Evolutionary conservation across 2,329 filamentous ascomycete genomes (phyloP), one percentile per base, ranked within the genome.

Genomic region (Lecanicillium sp.): DNA sequence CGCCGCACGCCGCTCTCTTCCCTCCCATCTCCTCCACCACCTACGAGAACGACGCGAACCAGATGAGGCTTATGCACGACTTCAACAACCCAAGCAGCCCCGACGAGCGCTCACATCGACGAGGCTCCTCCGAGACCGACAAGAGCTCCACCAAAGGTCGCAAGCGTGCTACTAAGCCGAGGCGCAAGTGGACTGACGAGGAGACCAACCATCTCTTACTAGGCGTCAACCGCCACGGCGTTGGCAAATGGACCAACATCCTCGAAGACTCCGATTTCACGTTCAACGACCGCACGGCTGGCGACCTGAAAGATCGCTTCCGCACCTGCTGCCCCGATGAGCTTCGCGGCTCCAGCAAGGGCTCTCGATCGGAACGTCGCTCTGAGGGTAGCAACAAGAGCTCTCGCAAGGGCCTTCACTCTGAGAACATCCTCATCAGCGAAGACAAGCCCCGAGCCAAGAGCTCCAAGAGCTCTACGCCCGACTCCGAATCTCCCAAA

Each of bases 211-310:
- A 81, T 54, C 67, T 84, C 8, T 61, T 84, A 12, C 65, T 81
- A 3, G 81, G 80, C 0, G 81, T 83, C 23, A 74, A 74, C 55
- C 75, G 77, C 26, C 74, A 84, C 56, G 81, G 81, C 1, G 75
- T 84, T 8, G 81, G 81, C 30, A 80, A 78, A 55, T 84, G 81
- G 81, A 82, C 78, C 8, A 76, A 70, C 48, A 84, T 84, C 26
- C 64, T 84, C 20, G 78, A 81, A 42, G 81, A 84, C 51, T 62
- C 72, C 0, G 73, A 73, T 35, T 84, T 81, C 58, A 69, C 62
- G 10, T 84, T 84, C 64, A 79, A 82, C 55, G 72, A 71, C 14
- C 74, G 81, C 50, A 78, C 75, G 2, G 78, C 79, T 4, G 78
- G 78, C 8, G 81, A 84, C 56, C 61, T 84, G 43, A 84, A 84